Evolutionary conservation across 2,329 filamentous ascomycete species (phyloP), one percentile per base, ranked within the genome.

Genomic region (Incumbomyces delicatus): DNA sequence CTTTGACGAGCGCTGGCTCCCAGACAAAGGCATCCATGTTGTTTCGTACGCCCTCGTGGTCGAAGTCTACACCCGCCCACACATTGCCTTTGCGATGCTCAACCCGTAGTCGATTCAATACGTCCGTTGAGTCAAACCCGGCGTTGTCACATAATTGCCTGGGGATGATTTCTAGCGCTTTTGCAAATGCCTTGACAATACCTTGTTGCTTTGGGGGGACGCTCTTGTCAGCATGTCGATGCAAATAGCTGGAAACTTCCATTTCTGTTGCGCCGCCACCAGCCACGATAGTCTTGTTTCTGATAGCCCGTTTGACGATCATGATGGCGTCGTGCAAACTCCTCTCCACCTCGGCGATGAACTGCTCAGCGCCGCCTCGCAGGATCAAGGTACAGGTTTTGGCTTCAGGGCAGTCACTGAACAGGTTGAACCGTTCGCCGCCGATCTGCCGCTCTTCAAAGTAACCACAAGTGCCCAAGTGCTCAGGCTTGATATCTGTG

Each of bases 251-350:
- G 6, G 89, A 95, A 44, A 96, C 69, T 66, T 96, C 92, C 90
- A 98, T 96, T 75, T 98, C 92, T 60, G 77, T 81, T 14, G 92
- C 90, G 64, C 92, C 92, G 59, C 92, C 92, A 59, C 92, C 92
- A 38, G 89, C 92, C 20, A 98, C 92, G 56, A 98, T 95, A 63
- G 80, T 85, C 62, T 83, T 83, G 75, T 96, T 94, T 73, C 87
- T 87, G 68, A 96, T 87, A 22, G 92, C 87, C 52, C 94, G 88
- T 80, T 96, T 96, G 63, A 98, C 92, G 61, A 98, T 95, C 92
- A 98, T 98, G 69, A 98, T 96, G 58, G 92, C 92, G 62, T 98
- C 92, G 74, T 98, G 92, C 56, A 98, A 78, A 63, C 87, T 95
- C 54, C 92, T 86, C 74, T 98, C 92, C 1, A 95, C 92, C 68